Conservation (phyloP, 257 asterid genomes). For the Nicotiana tabacum region DNA sequence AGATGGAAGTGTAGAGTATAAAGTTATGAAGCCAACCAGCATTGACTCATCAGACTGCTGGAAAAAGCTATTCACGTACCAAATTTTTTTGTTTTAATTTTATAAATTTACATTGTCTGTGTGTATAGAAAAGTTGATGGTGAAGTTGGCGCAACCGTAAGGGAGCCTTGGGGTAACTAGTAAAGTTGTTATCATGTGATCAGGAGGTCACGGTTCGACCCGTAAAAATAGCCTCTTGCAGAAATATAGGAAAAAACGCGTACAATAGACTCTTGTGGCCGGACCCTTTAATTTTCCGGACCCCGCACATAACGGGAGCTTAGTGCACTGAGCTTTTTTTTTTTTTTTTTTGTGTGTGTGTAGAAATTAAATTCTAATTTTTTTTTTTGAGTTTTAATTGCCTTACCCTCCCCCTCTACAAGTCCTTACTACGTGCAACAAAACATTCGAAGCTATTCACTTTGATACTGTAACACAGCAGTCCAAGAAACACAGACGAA, state of each 20-base stretch:
- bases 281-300: no score
- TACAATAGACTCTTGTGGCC: no score
- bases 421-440: background rate
- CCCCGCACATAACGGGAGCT: no score
- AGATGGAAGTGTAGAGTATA: constrained; percentile 4
- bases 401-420: background rate
- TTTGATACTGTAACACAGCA: background rate
- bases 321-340: no score
- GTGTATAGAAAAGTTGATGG: background rate
- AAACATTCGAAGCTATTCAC: background rate
- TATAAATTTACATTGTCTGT: background rate
- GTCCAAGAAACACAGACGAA: background rate
- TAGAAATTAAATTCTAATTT: background rate
- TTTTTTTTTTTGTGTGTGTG: no score
- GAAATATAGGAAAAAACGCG: no score
- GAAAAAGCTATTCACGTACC: background rate
- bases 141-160: no score
- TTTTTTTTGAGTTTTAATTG: background rate
- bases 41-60: background rate
- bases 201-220: no score
- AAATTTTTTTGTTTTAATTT: background rate
- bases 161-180: no score
- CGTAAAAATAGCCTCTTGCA: no score
- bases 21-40: constrained; percentile 13
- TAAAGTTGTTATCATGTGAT: no score